Evolutionary conservation across 352 stramenopile genomes (phyloP).

Genomic region (Globisporangium barbulae): DNA sequence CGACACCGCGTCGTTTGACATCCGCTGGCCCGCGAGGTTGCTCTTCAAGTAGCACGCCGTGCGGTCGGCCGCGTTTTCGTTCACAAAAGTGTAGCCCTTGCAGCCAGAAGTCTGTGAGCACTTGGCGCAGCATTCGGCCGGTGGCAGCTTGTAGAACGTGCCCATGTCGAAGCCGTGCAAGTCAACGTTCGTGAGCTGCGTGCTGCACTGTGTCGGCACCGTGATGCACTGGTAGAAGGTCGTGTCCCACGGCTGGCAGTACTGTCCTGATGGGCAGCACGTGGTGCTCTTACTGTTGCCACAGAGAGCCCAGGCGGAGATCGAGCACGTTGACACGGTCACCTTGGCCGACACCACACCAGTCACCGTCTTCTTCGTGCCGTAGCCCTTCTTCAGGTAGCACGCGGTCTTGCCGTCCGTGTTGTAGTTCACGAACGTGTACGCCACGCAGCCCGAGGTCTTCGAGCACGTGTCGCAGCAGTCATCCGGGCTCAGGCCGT

Average conservation of each 20-base stretch:
- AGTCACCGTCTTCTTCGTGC: too few relatives aligned
- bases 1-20: conserved; percentile 22
- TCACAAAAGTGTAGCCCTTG: conserved; percentile 37
- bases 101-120: conserved; percentile 27
- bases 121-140: conserved; percentile 26
- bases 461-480: conserved; percentile 13
- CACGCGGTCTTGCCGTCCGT: not conserved
- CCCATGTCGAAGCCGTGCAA: conserved; percentile 42
- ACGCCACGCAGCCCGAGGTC: conserved; percentile 12
- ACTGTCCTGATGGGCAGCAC: too few relatives aligned
- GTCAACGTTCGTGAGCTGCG: too few relatives aligned
- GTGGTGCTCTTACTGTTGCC: too few relatives aligned
- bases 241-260: too few relatives aligned
- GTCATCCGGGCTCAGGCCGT: too few relatives aligned
- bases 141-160: conserved; percentile 22
- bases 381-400: conserved; percentile 11
- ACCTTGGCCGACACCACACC: too few relatives aligned
- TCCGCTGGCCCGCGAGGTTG: conserved; percentile 5
- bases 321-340: too few relatives aligned
- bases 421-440: conserved; percentile 19
- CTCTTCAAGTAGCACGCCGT: conserved; percentile 40
- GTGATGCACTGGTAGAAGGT: too few relatives aligned
- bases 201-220: too few relatives aligned
- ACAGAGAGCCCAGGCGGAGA: too few relatives aligned
- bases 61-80: conserved; percentile 28